Evolutionary conservation across 441 rosid species (phyloP).

Genomic region (Erodium texanum): DNA sequence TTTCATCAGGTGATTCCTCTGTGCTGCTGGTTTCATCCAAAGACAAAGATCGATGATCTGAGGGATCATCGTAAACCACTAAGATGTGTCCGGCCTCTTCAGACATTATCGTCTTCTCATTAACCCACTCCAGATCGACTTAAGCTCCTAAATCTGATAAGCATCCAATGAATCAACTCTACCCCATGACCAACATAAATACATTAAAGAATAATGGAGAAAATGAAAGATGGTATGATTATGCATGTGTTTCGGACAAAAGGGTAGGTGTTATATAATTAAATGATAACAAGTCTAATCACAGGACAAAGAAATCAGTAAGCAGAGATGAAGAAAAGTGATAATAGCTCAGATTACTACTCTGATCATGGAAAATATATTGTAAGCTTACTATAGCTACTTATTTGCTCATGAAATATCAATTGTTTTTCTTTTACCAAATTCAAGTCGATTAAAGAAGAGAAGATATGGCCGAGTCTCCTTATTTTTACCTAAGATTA

Average conservation of each 20-base stretch:
- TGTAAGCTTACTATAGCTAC: not conserved
- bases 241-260: not conserved
- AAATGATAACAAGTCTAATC: not conserved
- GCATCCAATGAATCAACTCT: not conserved
- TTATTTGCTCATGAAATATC: not conserved
- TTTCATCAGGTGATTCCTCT: slow-evolving; percentile 77
- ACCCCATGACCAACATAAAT: not conserved
- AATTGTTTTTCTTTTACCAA: not conserved
- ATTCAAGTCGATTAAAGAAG: not conserved
- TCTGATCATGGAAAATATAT: not conserved
- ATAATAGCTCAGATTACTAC: not conserved
- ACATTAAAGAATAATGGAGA: not conserved
- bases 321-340: not conserved
- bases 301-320: not conserved
- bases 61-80: slow-evolving; percentile 68
- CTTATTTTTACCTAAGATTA: not conserved
- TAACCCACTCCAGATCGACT: slow-evolving; percentile 21
- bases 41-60: slow-evolving; percentile 74
- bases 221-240: not conserved
- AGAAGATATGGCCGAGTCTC: not conserved
- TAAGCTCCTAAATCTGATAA: slow-evolving; percentile 20
- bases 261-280: too few species aligned
- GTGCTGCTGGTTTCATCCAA: slow-evolving; percentile 74
- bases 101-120: slow-evolving; percentile 41
- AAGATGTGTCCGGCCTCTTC: slow-evolving; percentile 68